Percentiles rank a stretch among this genome's conserved stretches.
Evolutionary conservation across 2,329 filamentous ascomycete genomes (phyloP).

Genomic region (Elsinoe batatas): DNA sequence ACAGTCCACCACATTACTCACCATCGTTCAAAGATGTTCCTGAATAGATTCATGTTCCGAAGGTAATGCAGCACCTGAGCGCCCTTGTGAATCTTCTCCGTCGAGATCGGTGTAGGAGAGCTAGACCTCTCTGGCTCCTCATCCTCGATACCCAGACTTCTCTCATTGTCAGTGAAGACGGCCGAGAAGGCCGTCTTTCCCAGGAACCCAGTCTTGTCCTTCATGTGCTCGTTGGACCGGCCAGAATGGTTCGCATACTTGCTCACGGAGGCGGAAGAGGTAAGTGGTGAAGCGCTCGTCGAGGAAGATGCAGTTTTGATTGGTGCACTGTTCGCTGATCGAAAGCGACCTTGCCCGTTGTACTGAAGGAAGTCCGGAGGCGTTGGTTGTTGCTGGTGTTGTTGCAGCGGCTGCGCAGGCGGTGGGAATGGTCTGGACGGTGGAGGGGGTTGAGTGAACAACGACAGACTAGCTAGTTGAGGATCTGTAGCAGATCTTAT

Average conservation of each 20-base stretch:
- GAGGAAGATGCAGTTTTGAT: neutral
- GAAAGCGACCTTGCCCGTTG: slow-evolving; percentile 14
- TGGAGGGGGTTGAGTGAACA: slow-evolving; percentile 12
- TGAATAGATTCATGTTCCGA: slow-evolving; percentile 25
- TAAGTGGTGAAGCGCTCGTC: neutral
- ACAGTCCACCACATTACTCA: neutral
- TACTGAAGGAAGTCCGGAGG: neutral
- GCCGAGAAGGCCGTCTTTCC: slow-evolving; percentile 26
- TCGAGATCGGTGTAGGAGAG: slow-evolving; percentile 20
- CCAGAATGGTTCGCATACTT: slow-evolving; percentile 14
- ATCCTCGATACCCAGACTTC: slow-evolving; percentile 19
- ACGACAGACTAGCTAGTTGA: slow-evolving; percentile 11
- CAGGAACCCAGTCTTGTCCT: slow-evolving; percentile 25
- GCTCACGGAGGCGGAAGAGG: slow-evolving; percentile 1
- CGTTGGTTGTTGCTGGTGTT: slow-evolving; percentile 15
- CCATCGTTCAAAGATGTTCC: slow-evolving; percentile 23
- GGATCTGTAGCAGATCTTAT: slow-evolving; percentile 11
- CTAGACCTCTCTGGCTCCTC: slow-evolving; percentile 20
- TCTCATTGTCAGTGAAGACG: slow-evolving; percentile 25
- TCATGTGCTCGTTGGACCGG: slow-evolving; percentile 20
- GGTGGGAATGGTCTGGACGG: neutral
- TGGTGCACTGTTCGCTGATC: neutral
- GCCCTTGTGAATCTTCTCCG: slow-evolving; percentile 25
- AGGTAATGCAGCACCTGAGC: slow-evolving; percentile 26
- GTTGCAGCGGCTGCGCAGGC: slow-evolving; percentile 18